Conservation (phyloP, 2,329 filamentous ascomycete genomes). For the Aplosporella prunicola region DNA sequence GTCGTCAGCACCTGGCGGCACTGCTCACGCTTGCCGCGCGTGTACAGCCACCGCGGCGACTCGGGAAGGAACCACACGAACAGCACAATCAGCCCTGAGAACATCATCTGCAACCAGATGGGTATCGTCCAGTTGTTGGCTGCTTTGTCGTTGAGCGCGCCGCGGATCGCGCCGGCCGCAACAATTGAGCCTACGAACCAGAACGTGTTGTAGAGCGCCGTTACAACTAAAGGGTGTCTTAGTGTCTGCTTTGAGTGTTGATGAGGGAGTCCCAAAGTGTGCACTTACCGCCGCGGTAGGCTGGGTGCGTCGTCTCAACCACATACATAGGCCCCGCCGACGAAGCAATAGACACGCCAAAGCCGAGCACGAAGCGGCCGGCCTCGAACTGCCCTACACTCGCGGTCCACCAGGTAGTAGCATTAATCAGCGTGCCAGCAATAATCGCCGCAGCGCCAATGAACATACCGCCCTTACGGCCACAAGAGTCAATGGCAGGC, state of each 20-base stretch:
- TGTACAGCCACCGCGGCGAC: constrained; percentile 42
- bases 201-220: constrained; percentile 33
- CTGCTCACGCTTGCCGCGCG: constrained; percentile 18
- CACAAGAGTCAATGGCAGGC: constrained; percentile 36
- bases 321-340: constrained; percentile 54
- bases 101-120: constrained; percentile 10
- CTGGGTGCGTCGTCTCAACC: constrained; percentile 54
- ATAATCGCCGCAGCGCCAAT: constrained; percentile 45
- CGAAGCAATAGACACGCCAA: constrained; percentile 51
- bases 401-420: constrained; percentile 24
- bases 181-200: constrained; percentile 32
- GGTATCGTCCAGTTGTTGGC: constrained; percentile 16
- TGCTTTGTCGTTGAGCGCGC: constrained; percentile 14
- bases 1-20: constrained; percentile 41
- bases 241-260: too few relatives aligned
- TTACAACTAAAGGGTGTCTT: constrained; percentile 24
- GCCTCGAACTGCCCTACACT: constrained; percentile 47
- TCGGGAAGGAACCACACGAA: constrained; percentile 37
- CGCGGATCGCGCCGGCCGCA: constrained; percentile 20
- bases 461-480: constrained; percentile 43
- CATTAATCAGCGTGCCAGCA: constrained; percentile 42
- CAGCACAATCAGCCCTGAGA: constrained; percentile 35
- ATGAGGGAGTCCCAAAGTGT: too few relatives aligned
- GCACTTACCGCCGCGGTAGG: constrained; percentile 41
- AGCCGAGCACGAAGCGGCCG: constrained; percentile 53